Conservation (phyloP, 345 rosid genomes). For the Eucalyptus lansdowneana region DNA sequence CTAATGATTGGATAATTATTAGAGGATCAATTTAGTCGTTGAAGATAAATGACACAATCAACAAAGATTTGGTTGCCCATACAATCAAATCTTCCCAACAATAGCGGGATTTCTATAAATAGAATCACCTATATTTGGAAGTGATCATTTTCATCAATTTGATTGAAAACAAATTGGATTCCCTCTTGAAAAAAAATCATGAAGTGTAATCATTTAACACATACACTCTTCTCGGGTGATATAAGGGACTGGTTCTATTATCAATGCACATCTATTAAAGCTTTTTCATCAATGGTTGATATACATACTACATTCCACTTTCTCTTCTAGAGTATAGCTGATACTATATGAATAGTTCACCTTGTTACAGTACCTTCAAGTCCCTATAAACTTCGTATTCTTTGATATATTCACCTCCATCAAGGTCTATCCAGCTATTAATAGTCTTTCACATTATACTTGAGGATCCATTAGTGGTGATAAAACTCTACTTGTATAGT, state of each 20-base stretch:
- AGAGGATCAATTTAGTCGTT: neutral
- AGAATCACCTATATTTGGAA: neutral
- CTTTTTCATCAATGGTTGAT: neutral
- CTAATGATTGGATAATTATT: neutral
- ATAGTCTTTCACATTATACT: neutral
- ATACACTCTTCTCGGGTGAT: neutral
- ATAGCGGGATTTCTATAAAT: rapidly evolving
- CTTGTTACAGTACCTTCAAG: neutral
- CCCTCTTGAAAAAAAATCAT: neutral
- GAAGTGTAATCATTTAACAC: neutral
- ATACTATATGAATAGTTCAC: neutral
- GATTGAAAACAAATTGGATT: neutral
- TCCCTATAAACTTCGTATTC: neutral
- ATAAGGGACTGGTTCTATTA: neutral
- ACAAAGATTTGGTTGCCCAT: no score
- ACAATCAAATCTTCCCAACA: neutral
- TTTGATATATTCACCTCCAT: neutral
- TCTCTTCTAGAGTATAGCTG: no score
- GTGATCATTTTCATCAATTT: neutral
- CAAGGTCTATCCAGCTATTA: neutral
- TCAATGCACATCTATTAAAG: neutral
- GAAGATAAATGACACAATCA: neutral
- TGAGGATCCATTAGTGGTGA: neutral
- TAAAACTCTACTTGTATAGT: neutral
- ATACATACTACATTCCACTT: neutral